Percentiles rank a stretch among this genome's conserved stretches.
Conservation (phyloP, 1,284 basidiomycete species). For the Pseudozyma thailandica region DNA sequence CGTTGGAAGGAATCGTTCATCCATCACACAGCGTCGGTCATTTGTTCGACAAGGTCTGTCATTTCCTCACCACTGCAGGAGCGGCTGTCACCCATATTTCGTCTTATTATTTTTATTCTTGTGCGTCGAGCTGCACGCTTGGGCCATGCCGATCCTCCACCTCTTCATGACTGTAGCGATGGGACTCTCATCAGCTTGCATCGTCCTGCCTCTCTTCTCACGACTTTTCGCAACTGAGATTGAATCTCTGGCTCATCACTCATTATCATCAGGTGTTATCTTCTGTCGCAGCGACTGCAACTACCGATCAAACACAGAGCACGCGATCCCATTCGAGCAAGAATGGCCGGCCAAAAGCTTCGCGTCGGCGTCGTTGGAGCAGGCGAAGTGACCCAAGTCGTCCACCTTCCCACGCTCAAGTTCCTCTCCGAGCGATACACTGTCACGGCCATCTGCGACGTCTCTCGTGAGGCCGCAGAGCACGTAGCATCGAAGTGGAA, state of each 20-base stretch:
- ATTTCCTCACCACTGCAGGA: no score
- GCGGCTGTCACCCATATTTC: no score
- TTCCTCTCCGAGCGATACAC: conserved; percentile 54
- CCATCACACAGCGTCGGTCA: no score
- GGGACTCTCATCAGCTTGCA: neutral
- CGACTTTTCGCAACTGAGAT: no score
- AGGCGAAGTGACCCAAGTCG: conserved; percentile 63
- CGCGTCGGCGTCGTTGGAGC: conserved; percentile 59
- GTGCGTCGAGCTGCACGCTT: conserved; percentile 6
- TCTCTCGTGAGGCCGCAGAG: conserved; percentile 55
- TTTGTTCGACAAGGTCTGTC: no score
- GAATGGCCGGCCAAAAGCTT: conserved; percentile 13
- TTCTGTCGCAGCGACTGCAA: neutral
- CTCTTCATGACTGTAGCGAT: neutral
- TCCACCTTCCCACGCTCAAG: conserved; percentile 62
- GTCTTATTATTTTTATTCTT: no score
- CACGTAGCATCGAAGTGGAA: conserved; percentile 66
- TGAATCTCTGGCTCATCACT: no score
- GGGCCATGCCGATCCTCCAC: conserved; percentile 6
- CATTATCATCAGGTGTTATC: no score
- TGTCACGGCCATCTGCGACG: conserved; percentile 67
- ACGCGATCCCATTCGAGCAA: no score
- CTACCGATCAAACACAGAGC: neutral
- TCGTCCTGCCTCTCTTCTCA: no score
- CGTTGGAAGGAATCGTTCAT: no score